These are phyloP conservation scores for Epichloe gansuensis DNA, from an alignment of 2,329 filamentous ascomycete genomes.

Conservation along the genomic window DNA sequence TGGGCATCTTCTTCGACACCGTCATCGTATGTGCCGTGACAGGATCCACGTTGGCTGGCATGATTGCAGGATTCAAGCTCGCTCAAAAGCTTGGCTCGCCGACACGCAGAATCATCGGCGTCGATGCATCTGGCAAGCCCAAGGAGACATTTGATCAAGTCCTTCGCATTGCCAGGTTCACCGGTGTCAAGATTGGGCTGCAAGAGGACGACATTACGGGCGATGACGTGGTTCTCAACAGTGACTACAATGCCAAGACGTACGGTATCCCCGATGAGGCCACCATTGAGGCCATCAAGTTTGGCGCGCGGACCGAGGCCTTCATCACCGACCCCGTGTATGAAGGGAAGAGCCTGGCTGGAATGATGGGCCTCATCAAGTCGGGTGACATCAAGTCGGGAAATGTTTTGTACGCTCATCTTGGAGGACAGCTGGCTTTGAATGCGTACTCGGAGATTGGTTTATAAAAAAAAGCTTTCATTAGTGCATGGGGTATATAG, in stretches of 20 bases:
- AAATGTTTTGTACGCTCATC: constrained; percentile 60
- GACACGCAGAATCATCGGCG: constrained; percentile 48
- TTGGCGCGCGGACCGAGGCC: constrained; percentile 55
- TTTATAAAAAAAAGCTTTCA: neutral
- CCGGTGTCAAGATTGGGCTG: constrained; percentile 51
- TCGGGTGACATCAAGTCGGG: constrained; percentile 48
- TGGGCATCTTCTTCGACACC: constrained; percentile 55
- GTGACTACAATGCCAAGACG: constrained; percentile 47
- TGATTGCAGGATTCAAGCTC: constrained; percentile 62
- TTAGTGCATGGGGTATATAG: no score
- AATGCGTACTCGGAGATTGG: constrained; percentile 37
- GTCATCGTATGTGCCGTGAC: constrained; percentile 60
- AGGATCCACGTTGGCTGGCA: constrained; percentile 58
- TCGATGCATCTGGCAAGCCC: constrained; percentile 38
- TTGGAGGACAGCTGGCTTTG: constrained; percentile 57
- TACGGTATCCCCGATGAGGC: constrained; percentile 56
- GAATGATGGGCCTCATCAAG: constrained; percentile 56
- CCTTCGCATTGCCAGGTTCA: constrained; percentile 52
- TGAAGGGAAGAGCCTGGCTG: constrained; percentile 63
- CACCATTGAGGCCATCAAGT: constrained; percentile 57
- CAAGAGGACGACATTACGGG: constrained; percentile 46
- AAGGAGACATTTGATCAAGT: constrained; percentile 52
- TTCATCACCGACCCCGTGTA: constrained; percentile 69
- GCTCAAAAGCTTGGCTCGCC: constrained; percentile 33
- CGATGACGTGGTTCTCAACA: constrained; percentile 44